Evolutionary conservation across 2,329 filamentous ascomycete genomes (phyloP).

Genomic region (Hysterium pulicare): DNA sequence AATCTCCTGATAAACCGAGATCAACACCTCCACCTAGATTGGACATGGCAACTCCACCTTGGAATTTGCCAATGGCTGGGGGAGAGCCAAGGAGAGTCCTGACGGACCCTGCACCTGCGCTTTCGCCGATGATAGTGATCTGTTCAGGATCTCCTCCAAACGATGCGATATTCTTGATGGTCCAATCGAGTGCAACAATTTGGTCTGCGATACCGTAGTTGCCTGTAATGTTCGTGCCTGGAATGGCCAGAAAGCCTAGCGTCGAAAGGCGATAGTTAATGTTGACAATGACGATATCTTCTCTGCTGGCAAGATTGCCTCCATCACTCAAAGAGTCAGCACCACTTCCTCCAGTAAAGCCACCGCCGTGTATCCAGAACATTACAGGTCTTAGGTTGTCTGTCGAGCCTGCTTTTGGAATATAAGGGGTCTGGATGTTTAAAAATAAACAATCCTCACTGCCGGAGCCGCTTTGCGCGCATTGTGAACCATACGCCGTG

Average conservation of each 20-base stretch:
- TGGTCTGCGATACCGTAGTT: conserved; percentile 62
- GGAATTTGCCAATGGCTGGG: conserved; percentile 46
- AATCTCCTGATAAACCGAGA: conserved; percentile 54
- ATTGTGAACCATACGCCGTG: conserved; percentile 46
- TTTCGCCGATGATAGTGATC: conserved; percentile 56
- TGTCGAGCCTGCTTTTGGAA: not conserved
- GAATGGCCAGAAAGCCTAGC: conserved; percentile 57
- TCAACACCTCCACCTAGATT: conserved; percentile 57
- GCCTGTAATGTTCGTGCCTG: conserved; percentile 45
- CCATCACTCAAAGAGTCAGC: not conserved
- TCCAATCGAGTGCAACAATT: conserved; percentile 54
- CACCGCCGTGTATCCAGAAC: conserved; percentile 2
- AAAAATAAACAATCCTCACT: conserved; percentile 28
- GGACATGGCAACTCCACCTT: conserved; percentile 48
- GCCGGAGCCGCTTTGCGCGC: conserved; percentile 39
- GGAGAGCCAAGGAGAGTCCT: conserved; percentile 53
- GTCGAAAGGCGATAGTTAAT: conserved; percentile 58
- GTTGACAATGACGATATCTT: conserved; percentile 38
- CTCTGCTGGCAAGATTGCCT: not conserved
- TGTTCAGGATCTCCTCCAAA: conserved; percentile 52
- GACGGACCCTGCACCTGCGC: conserved; percentile 56
- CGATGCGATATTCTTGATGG: conserved; percentile 50
- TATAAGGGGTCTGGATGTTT: not conserved
- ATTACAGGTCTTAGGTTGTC: conserved; percentile 1
- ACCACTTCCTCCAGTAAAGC: not conserved